phyloP scores from a whole-genome alignment of 2,329 filamentous ascomycete genomes.

The Microdochium nivale region DNA sequence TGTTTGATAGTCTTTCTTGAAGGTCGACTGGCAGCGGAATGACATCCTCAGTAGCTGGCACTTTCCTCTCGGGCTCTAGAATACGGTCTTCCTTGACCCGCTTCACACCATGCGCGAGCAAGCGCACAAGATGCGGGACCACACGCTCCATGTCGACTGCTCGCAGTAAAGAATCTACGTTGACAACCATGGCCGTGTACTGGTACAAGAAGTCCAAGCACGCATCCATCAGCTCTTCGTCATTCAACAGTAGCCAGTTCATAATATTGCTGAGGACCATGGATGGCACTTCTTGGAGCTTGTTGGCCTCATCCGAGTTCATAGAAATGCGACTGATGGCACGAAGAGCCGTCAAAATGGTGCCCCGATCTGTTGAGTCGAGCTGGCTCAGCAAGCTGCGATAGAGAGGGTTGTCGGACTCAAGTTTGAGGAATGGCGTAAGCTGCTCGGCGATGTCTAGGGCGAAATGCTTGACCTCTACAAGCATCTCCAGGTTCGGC shows the following conservation, averaged over 20 bases:
- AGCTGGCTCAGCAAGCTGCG: slow-evolving; percentile 59
- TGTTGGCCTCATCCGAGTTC: slow-evolving; percentile 72
- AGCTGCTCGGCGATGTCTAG: slow-evolving; percentile 89
- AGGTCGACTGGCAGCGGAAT: slow-evolving; percentile 65
- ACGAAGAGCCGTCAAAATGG: slow-evolving; percentile 70
- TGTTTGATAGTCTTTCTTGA: slow-evolving; percentile 61
- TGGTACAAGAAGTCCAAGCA: slow-evolving; percentile 94
- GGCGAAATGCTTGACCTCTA: slow-evolving; percentile 83
- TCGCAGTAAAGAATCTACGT: slow-evolving; percentile 65
- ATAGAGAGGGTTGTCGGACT: slow-evolving; percentile 70
- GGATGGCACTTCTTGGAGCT: slow-evolving; percentile 61
- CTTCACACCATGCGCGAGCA: slow-evolving; percentile 68
- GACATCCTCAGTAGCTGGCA: slow-evolving; percentile 50
- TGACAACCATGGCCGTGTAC: slow-evolving; percentile 78
- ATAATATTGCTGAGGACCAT: slow-evolving; percentile 58
- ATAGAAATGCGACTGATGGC: slow-evolving; percentile 83
- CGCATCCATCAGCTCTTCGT: slow-evolving; percentile 82
- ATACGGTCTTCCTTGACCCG: slow-evolving; percentile 51
- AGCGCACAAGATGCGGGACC: slow-evolving; percentile 68
- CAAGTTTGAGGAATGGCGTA: slow-evolving; percentile 69
- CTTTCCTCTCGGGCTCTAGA: slow-evolving; percentile 47
- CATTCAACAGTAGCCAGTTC: slow-evolving; percentile 71
- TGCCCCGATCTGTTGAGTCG: slow-evolving; percentile 66
- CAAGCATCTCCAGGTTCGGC: slow-evolving; percentile 60
- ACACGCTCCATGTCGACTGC: slow-evolving; percentile 56